Evolutionary conservation across 768 basidiomycete genomes (phyloP).

Genomic region (Stropharia rugosoannulata): DNA sequence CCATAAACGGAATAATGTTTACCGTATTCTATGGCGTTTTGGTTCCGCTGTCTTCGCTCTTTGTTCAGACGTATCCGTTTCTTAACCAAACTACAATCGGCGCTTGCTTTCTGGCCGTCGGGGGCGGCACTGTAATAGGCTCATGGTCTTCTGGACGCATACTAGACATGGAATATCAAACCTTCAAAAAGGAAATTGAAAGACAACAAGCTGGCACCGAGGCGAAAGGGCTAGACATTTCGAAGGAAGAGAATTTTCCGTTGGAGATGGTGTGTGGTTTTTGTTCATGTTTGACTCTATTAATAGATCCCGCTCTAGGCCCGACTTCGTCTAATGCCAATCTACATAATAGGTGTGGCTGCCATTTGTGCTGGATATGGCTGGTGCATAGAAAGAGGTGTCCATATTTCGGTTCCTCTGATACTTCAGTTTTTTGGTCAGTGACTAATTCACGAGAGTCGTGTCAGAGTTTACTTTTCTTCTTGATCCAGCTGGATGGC

Average conservation of each 20-base stretch:
- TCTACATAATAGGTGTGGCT: constrained; percentile 28
- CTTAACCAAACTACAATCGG: constrained; percentile 67
- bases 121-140: constrained; percentile 68
- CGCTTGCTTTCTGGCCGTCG: constrained; percentile 75
- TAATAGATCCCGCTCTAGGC: constrained; percentile 10
- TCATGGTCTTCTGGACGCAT: constrained; percentile 56
- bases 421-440: constrained; percentile 35
- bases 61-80: constrained; percentile 55
- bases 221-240: constrained; percentile 9
- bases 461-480: too few relatives aligned
- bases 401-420: constrained; percentile 52
- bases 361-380: constrained; percentile 55
- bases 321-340: constrained; percentile 15
- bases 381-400: constrained; percentile 52
- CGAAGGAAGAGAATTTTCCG: constrained; percentile 43
- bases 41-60: constrained; percentile 60
- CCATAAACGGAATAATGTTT: constrained; percentile 50
- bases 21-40: constrained; percentile 60
- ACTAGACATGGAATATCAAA: constrained; percentile 63
- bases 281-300: too few relatives aligned
- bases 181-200: constrained; percentile 33
- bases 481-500: constrained; percentile 42
- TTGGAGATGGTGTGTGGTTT: constrained; percentile 44
- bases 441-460: background rate
- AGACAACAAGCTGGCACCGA: background rate